A percentile compares a stretch with the other conserved stretches of the same genome.
Conservation (phyloP, 805 yeast species). For the Wickerhamia fluorescens region DNA sequence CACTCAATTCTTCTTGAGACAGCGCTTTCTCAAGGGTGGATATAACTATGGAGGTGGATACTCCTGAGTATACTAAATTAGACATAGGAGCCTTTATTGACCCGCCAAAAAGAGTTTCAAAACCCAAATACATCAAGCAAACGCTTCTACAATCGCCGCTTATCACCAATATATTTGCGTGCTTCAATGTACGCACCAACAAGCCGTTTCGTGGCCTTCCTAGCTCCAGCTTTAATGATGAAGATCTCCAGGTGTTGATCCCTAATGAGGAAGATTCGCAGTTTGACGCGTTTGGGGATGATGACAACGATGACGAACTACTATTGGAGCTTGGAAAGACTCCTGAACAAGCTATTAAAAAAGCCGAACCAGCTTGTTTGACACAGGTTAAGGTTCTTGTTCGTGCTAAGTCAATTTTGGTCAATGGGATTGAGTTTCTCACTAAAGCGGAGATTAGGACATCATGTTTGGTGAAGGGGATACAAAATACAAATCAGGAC, state of each 20-base stretch:
- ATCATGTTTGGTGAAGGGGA: constrained; percentile 19
- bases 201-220: constrained; percentile 30
- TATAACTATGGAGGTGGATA: constrained; percentile 7
- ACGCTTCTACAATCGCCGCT: constrained; percentile 38
- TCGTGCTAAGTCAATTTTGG: constrained; percentile 23
- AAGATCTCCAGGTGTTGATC: constrained; percentile 26
- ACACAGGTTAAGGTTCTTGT: constrained; percentile 20
- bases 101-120: background rate
- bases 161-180: constrained; percentile 24
- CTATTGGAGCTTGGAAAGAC: constrained; percentile 3
- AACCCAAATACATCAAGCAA: constrained; percentile 15
- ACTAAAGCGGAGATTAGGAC: constrained; percentile 26
- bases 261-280: constrained; percentile 31
- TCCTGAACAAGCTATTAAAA: background rate
- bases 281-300: constrained; percentile 31
- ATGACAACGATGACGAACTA: constrained; percentile 19
- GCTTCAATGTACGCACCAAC: constrained; percentile 22
- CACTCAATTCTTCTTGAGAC: too few relatives aligned
- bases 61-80: constrained; percentile 7
- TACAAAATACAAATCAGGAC: constrained; percentile 8
- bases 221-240: constrained; percentile 30
- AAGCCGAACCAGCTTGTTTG: constrained; percentile 3
- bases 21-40: too few relatives aligned
- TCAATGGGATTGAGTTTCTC: constrained; percentile 23
- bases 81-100: constrained; percentile 4